Evolutionary conservation across 1,284 basidiomycete species (phyloP).

Genomic region (Meripilus lineatus): DNA sequence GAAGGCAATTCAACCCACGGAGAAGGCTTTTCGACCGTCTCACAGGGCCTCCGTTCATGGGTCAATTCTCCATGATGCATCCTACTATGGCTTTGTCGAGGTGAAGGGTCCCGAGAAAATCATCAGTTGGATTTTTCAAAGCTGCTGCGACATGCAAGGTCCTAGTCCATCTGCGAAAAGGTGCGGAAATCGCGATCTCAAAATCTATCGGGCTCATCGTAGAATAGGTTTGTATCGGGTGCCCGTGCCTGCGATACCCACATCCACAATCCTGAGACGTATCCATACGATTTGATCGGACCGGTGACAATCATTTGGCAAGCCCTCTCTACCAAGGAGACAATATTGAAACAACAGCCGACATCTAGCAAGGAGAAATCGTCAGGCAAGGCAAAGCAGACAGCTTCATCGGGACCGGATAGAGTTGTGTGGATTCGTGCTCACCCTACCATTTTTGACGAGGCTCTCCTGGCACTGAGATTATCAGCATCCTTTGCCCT

Average conservation of each 20-base stretch:
- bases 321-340: slow-evolving; percentile 20
- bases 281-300: slow-evolving; percentile 68
- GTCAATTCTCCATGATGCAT: slow-evolving; percentile 83
- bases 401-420: slow-evolving; percentile 7
- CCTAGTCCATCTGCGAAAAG: slow-evolving; percentile 51
- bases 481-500: slow-evolving; percentile 46
- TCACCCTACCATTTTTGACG: slow-evolving; percentile 70
- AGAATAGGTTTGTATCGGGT: slow-evolving; percentile 49
- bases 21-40: slow-evolving; percentile 86
- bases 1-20: slow-evolving; percentile 79
- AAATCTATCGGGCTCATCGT: too few species aligned
- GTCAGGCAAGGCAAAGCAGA: slow-evolving; percentile 16
- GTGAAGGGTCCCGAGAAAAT: slow-evolving; percentile 57
- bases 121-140: slow-evolving; percentile 49
- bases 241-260: slow-evolving; percentile 54
- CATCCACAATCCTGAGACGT: slow-evolving; percentile 58
- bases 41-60: slow-evolving; percentile 82
- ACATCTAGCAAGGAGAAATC: slow-evolving; percentile 14
- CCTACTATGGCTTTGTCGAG: slow-evolving; percentile 76
- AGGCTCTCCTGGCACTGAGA: slow-evolving; percentile 48
- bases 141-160: slow-evolving; percentile 60
- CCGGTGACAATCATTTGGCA: slow-evolving; percentile 77
- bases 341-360: slow-evolving; percentile 12
- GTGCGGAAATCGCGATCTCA: too few species aligned
- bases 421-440: slow-evolving; percentile 70